These are phyloP conservation scores for Rhizopogon vesiculosus DNA, from an alignment of 768 basidiomycete species.

Conservation along the genomic window DNA sequence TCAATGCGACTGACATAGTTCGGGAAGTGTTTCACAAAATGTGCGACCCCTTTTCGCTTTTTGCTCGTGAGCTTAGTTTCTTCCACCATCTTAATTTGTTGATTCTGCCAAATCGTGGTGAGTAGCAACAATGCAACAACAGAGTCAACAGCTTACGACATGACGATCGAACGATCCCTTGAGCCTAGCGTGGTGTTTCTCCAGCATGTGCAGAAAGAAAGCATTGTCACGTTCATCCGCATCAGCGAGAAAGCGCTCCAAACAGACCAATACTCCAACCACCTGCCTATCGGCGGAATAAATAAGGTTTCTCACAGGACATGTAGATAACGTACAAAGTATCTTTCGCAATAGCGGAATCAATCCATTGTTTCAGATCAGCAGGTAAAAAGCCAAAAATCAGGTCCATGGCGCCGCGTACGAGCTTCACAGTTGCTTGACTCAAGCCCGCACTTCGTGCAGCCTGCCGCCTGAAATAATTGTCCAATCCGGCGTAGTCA, in stretches of 20 bases:
- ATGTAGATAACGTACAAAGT: constrained; percentile 46
- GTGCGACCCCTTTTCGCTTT: constrained; percentile 88
- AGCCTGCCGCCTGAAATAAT: constrained; percentile 93
- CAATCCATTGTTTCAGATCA: constrained; percentile 84
- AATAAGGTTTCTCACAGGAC: constrained; percentile 3
- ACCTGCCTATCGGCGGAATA: constrained; percentile 57
- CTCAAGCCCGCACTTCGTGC: constrained; percentile 63
- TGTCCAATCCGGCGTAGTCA: constrained; percentile 91
- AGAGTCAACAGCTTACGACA: constrained; percentile 40
- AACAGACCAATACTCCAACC: constrained; percentile 71
- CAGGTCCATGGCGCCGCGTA: constrained; percentile 87
- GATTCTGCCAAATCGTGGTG: constrained; percentile 44
- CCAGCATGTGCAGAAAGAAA: constrained; percentile 68
- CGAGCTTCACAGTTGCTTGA: constrained; percentile 68
- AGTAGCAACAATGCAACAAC: constrained; percentile 1
- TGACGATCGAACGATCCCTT: constrained; percentile 76
- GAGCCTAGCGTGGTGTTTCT: constrained; percentile 78
- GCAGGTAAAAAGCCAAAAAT: constrained; percentile 90
- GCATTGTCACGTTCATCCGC: constrained; percentile 76
- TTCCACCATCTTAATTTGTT: constrained; percentile 85
- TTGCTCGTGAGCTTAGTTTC: constrained; percentile 88
- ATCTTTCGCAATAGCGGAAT: constrained; percentile 71
- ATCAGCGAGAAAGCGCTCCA: constrained; percentile 74
- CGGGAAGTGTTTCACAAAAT: constrained; percentile 92
- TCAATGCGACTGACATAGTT: constrained; percentile 82